A percentile compares a stretch with the other conserved stretches of the same genome.
Evolutionary conservation across 495 filamentous ascomycete species (phyloP).

Genomic region (Aspergillus campestris): DNA sequence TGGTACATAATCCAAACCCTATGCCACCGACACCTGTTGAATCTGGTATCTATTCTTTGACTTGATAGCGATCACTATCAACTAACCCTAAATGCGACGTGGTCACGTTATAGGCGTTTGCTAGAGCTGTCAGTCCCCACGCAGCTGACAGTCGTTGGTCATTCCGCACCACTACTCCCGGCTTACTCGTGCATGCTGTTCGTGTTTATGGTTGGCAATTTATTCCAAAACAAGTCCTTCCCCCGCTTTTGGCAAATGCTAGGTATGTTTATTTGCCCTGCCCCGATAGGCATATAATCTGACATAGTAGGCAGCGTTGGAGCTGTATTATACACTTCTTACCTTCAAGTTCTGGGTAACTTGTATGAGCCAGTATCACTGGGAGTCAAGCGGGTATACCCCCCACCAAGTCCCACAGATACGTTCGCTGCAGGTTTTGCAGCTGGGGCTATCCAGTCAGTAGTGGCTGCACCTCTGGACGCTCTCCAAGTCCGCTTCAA

Average conservation of each 20-base stretch:
- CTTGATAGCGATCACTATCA: conserved; percentile 4
- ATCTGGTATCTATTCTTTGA: neutral
- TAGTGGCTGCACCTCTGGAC: conserved; percentile 81
- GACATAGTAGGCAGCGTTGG: conserved; percentile 48
- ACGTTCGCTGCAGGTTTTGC: conserved; percentile 72
- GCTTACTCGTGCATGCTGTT: conserved; percentile 70
- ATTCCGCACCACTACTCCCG: conserved; percentile 66
- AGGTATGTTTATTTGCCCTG: conserved; percentile 28
- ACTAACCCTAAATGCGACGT: conserved; percentile 12
- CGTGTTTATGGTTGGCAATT: conserved; percentile 75
- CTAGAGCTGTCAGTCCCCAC: conserved; percentile 57
- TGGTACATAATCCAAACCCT: conserved; percentile 34
- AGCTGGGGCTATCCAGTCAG: conserved; percentile 68
- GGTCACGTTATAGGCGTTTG: conserved; percentile 44
- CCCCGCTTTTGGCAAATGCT: conserved; percentile 78
- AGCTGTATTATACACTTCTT: conserved; percentile 78
- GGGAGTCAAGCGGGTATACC: conserved; percentile 61
- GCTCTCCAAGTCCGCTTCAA: conserved; percentile 76
- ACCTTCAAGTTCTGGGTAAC: conserved; percentile 66
- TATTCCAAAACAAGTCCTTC: conserved; percentile 80
- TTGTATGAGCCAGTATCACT: conserved; percentile 66
- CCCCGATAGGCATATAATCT: neutral
- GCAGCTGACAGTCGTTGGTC: conserved; percentile 53
- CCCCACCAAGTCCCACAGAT: conserved; percentile 54
- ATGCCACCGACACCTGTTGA: neutral